Percentiles rank a stretch among this genome's conserved stretches.
Evolutionary conservation across 257 asterid species (phyloP).

Genomic region (Solanum verrucosum): DNA sequence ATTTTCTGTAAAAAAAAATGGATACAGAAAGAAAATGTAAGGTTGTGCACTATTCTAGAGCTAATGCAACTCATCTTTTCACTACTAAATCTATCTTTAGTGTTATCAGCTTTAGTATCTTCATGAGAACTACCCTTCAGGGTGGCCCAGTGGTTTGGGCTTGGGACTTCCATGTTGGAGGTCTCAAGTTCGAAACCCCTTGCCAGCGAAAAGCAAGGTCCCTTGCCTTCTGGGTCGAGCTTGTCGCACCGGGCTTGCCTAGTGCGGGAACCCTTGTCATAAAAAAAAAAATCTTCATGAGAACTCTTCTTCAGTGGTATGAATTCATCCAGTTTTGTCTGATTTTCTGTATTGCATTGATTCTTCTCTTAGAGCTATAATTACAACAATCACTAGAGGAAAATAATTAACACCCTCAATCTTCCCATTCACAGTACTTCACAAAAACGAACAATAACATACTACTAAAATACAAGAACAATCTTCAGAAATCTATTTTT

Average conservation of each 20-base stretch:
- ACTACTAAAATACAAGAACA: neutral
- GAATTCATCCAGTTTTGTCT: constrained; percentile 55
- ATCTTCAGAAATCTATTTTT: neutral
- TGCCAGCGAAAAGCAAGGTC: too few relatives aligned
- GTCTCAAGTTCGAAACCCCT: too few relatives aligned
- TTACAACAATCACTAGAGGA: constrained; percentile 1
- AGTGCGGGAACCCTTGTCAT: too few relatives aligned
- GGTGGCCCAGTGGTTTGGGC: too few relatives aligned
- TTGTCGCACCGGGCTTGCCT: too few relatives aligned
- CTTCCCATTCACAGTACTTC: neutral
- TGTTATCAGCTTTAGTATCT: constrained; percentile 11
- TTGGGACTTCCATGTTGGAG: too few relatives aligned
- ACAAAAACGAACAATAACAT: neutral
- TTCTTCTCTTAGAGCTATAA: constrained; percentile 51
- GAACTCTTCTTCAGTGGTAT: constrained; percentile 42
- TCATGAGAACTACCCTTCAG: neutral
- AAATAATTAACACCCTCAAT: neutral
- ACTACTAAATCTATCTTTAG: constrained; percentile 24
- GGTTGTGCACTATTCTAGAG: constrained; percentile 14
- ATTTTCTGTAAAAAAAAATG: neutral
- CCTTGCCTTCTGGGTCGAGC: too few relatives aligned
- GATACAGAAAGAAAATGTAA: neutral
- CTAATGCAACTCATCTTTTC: constrained; percentile 63
- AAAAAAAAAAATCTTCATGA: neutral
- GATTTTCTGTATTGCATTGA: constrained; percentile 13